Conservation (phyloP, 495 filamentous ascomycete species). For the Tuber brumale region DNA sequence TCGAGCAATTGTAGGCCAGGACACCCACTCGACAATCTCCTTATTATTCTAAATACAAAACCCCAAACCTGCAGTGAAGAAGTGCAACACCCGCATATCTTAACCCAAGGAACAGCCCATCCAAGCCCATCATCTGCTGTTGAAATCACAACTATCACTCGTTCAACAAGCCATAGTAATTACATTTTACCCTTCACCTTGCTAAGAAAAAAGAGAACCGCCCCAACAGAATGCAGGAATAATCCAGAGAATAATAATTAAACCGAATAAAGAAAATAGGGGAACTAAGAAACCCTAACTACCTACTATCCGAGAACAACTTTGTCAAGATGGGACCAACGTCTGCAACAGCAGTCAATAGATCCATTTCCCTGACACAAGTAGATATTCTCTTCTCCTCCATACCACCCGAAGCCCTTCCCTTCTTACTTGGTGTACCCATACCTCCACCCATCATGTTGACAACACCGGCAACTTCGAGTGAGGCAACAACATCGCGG, state of each 20-base stretch:
- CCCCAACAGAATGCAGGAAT: background rate
- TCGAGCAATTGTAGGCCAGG: background rate
- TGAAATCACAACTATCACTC: background rate
- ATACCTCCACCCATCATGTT: constrained; percentile 54
- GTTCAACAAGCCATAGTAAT: background rate
- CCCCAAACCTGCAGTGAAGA: background rate
- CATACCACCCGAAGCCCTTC: constrained; percentile 45
- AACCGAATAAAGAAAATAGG: background rate
- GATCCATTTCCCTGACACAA: constrained; percentile 70
- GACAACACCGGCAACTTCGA: constrained; percentile 74
- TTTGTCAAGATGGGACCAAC: constrained; percentile 47
- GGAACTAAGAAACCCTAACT: background rate
- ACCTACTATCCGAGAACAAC: constrained; percentile 19
- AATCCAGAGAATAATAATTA: background rate
- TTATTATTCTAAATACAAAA: background rate
- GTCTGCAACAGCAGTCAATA: constrained; percentile 63
- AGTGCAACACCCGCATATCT: background rate
- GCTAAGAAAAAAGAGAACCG: background rate
- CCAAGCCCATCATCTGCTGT: background rate
- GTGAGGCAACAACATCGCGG: constrained; percentile 78
- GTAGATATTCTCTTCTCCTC: constrained; percentile 69
- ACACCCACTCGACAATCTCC: background rate
- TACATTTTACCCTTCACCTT: background rate
- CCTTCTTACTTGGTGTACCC: constrained; percentile 56
- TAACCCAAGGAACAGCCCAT: background rate